These are phyloP conservation scores for Ceratocystis cubensis DNA, from an alignment of 2,329 filamentous ascomycete genomes.

Conservation along the genomic window DNA sequence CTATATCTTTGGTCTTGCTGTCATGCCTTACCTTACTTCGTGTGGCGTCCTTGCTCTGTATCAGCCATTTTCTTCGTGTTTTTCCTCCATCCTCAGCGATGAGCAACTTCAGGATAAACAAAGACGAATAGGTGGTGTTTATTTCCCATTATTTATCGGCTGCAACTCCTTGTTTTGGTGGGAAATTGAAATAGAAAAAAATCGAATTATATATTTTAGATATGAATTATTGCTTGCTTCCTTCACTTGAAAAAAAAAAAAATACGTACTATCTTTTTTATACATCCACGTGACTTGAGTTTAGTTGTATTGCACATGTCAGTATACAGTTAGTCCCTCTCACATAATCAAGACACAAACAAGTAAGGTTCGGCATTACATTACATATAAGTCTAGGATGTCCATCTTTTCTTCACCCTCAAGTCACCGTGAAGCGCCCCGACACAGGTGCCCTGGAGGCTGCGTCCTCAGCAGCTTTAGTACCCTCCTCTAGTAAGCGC, in stretches of 20 bases:
- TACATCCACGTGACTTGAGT: neutral
- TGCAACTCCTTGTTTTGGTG: too few relatives aligned
- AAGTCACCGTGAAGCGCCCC: constrained; percentile 79
- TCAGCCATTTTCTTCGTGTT: neutral
- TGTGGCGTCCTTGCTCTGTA: neutral
- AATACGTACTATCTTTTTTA: neutral
- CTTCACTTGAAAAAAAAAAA: too few relatives aligned
- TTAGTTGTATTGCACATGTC: neutral
- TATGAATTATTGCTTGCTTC: too few relatives aligned
- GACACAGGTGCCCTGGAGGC: constrained; percentile 65
- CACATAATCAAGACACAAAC: neutral
- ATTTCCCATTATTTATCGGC: too few relatives aligned
- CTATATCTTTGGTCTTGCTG: neutral
- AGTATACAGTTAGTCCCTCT: too few relatives aligned
- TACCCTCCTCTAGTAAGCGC: constrained; percentile 77
- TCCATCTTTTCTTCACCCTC: constrained; percentile 24
- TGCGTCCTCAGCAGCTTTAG: constrained; percentile 77
- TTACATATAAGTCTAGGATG: neutral
- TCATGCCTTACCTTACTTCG: constrained; percentile 7
- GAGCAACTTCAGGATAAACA: neutral
- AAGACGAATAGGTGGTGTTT: neutral
- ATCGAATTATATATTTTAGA: neutral
- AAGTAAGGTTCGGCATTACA: neutral
- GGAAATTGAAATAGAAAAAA: neutral
- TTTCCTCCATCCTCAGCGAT: neutral